Evolutionary conservation across 192 early-diverging fungal genomes (phyloP).

Genomic region (Linnemannia elongata): DNA sequence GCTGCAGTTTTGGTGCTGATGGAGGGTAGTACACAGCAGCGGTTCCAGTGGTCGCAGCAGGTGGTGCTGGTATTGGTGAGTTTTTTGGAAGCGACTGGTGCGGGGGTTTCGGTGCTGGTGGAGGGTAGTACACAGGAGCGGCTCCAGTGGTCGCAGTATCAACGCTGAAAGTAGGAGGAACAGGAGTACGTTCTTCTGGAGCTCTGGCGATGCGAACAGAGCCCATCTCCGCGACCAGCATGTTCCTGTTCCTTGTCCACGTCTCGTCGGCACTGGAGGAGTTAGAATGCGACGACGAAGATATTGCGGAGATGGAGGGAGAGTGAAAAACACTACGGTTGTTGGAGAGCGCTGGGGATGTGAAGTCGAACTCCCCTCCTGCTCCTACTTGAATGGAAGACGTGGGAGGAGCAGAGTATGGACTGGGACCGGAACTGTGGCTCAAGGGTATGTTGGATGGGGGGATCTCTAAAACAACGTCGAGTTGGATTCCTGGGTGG

Average conservation of each 20-base stretch:
- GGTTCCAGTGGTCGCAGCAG: not conserved
- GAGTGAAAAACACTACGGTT: not conserved
- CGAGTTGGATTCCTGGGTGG: not conserved
- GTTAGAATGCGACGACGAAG: not conserved
- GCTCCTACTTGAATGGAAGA: no score
- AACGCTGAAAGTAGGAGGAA: not conserved
- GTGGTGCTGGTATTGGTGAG: not conserved
- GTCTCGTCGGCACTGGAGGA: not conserved
- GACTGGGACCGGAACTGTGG: not conserved
- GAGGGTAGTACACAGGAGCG: not conserved
- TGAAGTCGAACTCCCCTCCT: no score
- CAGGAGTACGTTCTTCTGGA: not conserved
- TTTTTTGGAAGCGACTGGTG: not conserved
- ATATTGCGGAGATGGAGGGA: not conserved
- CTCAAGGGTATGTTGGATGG: not conserved
- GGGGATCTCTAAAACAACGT: not conserved
- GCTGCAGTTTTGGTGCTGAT: not conserved
- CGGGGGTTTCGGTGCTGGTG: not conserved
- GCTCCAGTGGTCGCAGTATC: not conserved
- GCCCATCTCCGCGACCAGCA: not conserved
- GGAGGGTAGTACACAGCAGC: not conserved
- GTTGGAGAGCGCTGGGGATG: not conserved
- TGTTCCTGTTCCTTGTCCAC: not conserved
- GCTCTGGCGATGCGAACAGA: not conserved
- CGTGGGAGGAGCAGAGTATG: no score